These are phyloP conservation scores for Microthlaspi erraticum DNA, from an alignment of 345 rosid genomes.

Conservation along the genomic window DNA sequence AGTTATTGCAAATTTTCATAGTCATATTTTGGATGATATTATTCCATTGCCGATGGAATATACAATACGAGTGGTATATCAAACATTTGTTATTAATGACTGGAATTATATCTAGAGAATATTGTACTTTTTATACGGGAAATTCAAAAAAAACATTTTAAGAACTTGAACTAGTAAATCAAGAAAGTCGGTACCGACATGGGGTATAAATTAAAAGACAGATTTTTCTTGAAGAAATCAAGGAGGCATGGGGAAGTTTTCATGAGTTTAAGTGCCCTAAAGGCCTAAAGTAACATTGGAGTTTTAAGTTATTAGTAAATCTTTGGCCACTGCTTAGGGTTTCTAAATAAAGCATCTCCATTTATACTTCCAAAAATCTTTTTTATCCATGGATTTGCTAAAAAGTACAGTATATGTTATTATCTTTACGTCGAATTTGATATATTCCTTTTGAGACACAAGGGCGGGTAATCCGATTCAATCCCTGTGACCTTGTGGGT, in stretches of 20 bases:
- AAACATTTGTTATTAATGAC: background rate
- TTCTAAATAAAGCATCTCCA: constrained; percentile 35
- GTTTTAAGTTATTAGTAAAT: constrained; percentile 18
- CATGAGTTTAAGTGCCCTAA: constrained; percentile 47
- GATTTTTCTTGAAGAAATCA: constrained; percentile 34
- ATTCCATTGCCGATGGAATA: background rate
- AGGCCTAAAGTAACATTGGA: constrained; percentile 41
- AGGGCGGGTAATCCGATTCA: constrained; percentile 44
- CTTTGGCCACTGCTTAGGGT: constrained; percentile 28
- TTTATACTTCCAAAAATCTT: constrained; percentile 34
- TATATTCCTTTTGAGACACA: constrained; percentile 38
- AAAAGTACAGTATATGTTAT: constrained; percentile 5
- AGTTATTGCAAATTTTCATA: no score
- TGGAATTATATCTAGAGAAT: background rate
- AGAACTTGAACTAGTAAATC: constrained; percentile 16
- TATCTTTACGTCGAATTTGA: constrained; percentile 21
- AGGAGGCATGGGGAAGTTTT: constrained; percentile 38
- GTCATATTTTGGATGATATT: background rate
- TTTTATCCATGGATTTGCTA: constrained; percentile 34
- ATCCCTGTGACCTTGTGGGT: constrained; percentile 37
- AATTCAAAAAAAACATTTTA: background rate
- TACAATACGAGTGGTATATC: background rate
- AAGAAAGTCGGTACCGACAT: constrained; percentile 43
- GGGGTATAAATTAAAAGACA: constrained; percentile 16
- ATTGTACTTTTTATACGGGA: background rate